phyloP scores from a whole-genome alignment of 73 alveolate genomes.

The Durusdinium trenchii region DNA sequence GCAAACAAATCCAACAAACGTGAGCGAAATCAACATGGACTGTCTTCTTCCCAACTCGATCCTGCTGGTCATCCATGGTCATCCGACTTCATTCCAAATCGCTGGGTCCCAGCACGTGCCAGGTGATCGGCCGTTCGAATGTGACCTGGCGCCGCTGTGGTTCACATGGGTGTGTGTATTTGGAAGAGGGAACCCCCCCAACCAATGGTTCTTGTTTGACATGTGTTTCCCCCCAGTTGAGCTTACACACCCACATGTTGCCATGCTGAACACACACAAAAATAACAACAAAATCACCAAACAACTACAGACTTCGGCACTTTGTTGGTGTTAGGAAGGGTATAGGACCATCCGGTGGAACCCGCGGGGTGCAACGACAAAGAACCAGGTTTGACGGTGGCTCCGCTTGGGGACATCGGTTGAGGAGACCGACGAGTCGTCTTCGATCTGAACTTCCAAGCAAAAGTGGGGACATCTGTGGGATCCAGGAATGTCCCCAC shows the following conservation, averaged over 20 bases:
- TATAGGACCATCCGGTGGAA: too few species aligned
- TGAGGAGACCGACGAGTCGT: too few species aligned
- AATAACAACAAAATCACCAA: background rate
- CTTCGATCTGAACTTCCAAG: too few species aligned
- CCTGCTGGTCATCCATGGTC: background rate
- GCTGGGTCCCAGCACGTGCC: slow-evolving; percentile 24
- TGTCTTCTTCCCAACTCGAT: background rate
- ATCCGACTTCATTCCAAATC: background rate
- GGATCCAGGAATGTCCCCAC: too few species aligned
- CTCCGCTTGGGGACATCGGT: too few species aligned
- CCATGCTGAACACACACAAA: background rate
- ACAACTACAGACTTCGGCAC: background rate
- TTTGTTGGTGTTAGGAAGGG: too few species aligned
- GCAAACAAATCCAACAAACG: too few species aligned
- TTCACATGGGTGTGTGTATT: background rate
- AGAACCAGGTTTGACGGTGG: background rate
- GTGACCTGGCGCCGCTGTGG: slow-evolving; percentile 19
- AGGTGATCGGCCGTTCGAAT: slow-evolving; percentile 63
- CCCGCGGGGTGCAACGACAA: background rate
- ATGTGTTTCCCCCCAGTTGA: background rate
- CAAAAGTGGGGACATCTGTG: too few species aligned
- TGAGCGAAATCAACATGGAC: background rate
- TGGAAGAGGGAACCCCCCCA: background rate
- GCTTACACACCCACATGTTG: background rate
- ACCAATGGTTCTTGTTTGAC: too few species aligned